phyloP scores from a whole-genome alignment of 805 yeast genomes.

The Wickerhamiella allomyrinae region DNA sequence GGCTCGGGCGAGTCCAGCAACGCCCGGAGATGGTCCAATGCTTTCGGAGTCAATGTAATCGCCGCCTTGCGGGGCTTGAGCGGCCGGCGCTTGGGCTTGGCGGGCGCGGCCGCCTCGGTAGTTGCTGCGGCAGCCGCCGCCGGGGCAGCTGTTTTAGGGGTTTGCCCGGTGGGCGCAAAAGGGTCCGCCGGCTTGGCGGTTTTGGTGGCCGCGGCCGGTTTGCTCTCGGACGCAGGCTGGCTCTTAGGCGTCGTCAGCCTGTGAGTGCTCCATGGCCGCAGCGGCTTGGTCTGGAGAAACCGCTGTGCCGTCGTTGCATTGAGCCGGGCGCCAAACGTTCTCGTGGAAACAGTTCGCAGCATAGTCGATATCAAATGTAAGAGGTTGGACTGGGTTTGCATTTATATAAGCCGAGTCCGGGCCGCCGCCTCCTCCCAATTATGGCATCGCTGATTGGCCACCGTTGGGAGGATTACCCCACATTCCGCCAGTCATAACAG shows the following conservation, averaged over 20 bases:
- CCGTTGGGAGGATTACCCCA: no score
- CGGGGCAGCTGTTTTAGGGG: not conserved
- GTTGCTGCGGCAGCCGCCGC: no score
- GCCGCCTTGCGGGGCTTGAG: conserved; percentile 83
- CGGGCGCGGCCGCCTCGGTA: conserved; percentile 13
- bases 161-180: not conserved
- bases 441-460: no score
- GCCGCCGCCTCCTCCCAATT: no score
- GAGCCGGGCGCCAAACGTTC: not conserved
- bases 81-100: conserved; percentile 33
- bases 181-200: not conserved
- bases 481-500: no score
- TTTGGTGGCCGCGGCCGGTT: not conserved
- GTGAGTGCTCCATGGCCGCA: conserved; percentile 19
- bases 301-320: not conserved
- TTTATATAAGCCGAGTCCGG: not conserved
- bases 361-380: not conserved
- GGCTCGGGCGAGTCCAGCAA: conserved; percentile 74
- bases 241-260: conserved; percentile 9
- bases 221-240: conserved; percentile 1
- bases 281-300: conserved; percentile 12
- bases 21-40: conserved; percentile 53
- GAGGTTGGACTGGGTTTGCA: not conserved
- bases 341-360: not conserved
- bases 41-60: conserved; percentile 63